These are phyloP conservation scores for Zygoascus bituminiphila DNA, from an alignment of 805 yeast genomes.

Conservation along the genomic window DNA sequence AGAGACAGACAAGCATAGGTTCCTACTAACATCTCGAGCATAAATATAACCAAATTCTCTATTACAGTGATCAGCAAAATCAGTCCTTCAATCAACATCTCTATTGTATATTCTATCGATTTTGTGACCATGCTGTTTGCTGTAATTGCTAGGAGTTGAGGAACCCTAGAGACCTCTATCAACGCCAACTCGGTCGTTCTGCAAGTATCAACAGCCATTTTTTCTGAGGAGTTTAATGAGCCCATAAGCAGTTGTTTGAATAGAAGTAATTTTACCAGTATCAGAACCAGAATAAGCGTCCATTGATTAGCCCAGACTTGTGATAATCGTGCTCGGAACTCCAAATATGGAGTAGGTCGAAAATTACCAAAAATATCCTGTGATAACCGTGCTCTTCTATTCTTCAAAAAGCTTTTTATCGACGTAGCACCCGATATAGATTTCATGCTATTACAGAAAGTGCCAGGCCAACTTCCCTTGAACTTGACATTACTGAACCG, in stretches of 20 bases:
- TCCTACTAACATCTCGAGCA: conserved; percentile 68
- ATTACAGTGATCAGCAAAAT: conserved; percentile 45
- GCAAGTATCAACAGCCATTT: conserved; percentile 39
- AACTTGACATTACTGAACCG: too few relatives aligned
- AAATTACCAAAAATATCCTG: too few relatives aligned
- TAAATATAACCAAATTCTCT: conserved; percentile 52
- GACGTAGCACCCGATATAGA: too few relatives aligned
- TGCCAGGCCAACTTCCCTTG: too few relatives aligned
- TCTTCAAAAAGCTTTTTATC: too few relatives aligned
- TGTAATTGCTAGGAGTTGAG: conserved; percentile 47
- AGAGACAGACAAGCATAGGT: conserved; percentile 79
- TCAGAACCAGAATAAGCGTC: conserved; percentile 46
- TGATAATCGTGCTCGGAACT: conserved; percentile 24
- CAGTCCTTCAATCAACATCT: conserved; percentile 38
- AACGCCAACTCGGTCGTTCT: conserved; percentile 35
- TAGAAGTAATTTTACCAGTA: conserved; percentile 51
- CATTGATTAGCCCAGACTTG: conserved; percentile 46
- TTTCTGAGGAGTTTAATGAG: conserved; percentile 35
- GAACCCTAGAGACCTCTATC: conserved; percentile 37
- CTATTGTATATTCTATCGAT: conserved; percentile 41
- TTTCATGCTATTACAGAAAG: too few relatives aligned
- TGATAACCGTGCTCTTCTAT: too few relatives aligned
- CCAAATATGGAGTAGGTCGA: conserved; percentile 12
- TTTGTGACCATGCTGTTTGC: conserved; percentile 45
- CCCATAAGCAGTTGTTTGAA: conserved; percentile 42